Evolutionary conservation across 2,329 filamentous ascomycete genomes (phyloP).

Genomic region (Coniochaeta hoffmannii): DNA sequence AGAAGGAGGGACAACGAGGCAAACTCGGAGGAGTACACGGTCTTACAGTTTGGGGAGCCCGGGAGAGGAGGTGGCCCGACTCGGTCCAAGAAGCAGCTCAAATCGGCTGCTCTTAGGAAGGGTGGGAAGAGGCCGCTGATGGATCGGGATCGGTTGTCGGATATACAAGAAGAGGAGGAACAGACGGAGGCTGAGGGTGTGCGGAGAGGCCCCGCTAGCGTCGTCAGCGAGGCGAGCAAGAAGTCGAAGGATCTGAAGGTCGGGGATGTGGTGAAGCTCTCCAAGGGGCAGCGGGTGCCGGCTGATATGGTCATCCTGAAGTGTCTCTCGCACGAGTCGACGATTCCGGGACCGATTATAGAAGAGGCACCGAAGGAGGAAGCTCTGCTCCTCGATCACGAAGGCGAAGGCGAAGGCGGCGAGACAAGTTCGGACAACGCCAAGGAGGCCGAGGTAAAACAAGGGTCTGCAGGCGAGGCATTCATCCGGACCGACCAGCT

Average conservation of each 20-base stretch:
- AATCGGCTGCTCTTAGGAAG: slow-evolving; percentile 33
- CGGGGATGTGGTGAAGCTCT: slow-evolving; percentile 88
- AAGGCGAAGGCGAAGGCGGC: slow-evolving; percentile 26
- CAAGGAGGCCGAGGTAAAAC: slow-evolving; percentile 18
- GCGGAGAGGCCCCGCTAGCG: slow-evolving; percentile 33
- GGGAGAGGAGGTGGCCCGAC: slow-evolving; percentile 20
- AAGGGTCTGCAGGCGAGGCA: slow-evolving; percentile 64
- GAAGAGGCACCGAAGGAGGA: slow-evolving; percentile 27
- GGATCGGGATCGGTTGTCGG: slow-evolving; percentile 43
- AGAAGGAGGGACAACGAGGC: slow-evolving; percentile 85
- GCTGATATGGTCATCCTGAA: slow-evolving; percentile 92
- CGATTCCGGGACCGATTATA: slow-evolving; percentile 21
- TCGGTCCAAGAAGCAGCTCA: slow-evolving; percentile 36
- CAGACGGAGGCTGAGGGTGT: slow-evolving; percentile 35
- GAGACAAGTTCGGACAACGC: slow-evolving; percentile 19
- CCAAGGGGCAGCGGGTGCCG: slow-evolving; percentile 86
- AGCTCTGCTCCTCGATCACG: slow-evolving; percentile 32
- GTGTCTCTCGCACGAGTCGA: slow-evolving; percentile 37
- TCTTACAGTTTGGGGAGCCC: slow-evolving; percentile 63
- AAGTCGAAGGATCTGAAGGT: slow-evolving; percentile 86
- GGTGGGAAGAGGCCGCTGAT: slow-evolving; percentile 27
- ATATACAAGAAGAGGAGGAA: slow-evolving; percentile 65
- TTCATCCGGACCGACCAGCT: slow-evolving; percentile 97
- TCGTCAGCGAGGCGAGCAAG: slow-evolving; percentile 61
- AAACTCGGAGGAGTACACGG: slow-evolving; percentile 82